phyloP scores from a whole-genome alignment of 2,329 filamentous ascomycete genomes.

The Diaporthe sp. region DNA sequence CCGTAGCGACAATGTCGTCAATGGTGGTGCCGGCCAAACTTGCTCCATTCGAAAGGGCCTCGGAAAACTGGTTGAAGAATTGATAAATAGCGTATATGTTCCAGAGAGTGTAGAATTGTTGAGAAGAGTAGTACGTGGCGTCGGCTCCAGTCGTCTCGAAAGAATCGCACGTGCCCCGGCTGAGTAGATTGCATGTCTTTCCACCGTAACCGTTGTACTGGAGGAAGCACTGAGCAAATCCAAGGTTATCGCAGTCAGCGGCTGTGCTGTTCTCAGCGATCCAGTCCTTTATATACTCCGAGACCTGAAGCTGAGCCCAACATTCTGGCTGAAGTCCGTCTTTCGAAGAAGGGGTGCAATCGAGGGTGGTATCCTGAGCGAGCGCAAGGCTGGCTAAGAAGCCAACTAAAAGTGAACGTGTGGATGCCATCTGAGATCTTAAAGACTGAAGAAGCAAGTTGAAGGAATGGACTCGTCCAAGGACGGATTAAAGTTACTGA shows the following conservation, averaged over 20 bases:
- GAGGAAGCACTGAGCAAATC: constrained; percentile 46
- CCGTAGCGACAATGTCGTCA: constrained; percentile 44
- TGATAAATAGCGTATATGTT: constrained; percentile 47
- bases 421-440: neutral
- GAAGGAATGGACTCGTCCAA: neutral
- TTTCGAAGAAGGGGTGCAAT: constrained; percentile 7
- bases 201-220: constrained; percentile 45
- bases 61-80: constrained; percentile 47
- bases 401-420: neutral
- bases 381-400: constrained; percentile 1
- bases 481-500: neutral
- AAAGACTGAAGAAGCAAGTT: neutral
- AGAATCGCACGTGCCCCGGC: constrained; percentile 43
- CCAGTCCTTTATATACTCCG: constrained; percentile 45
- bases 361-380: neutral
- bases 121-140: constrained; percentile 41
- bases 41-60: constrained; percentile 44
- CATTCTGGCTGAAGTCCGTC: constrained; percentile 43
- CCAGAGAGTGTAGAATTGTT: constrained; percentile 47
- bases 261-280: constrained; percentile 44
- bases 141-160: constrained; percentile 37
- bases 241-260: constrained; percentile 44
- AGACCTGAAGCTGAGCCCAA: constrained; percentile 42
- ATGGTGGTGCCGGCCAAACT: constrained; percentile 44
- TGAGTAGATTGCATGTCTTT: constrained; percentile 45